Evolutionary conservation across 2,329 filamentous ascomycete genomes (phyloP), one percentile per base, ranked within the genome.

Genomic region (Endocalyx cinctus): DNA sequence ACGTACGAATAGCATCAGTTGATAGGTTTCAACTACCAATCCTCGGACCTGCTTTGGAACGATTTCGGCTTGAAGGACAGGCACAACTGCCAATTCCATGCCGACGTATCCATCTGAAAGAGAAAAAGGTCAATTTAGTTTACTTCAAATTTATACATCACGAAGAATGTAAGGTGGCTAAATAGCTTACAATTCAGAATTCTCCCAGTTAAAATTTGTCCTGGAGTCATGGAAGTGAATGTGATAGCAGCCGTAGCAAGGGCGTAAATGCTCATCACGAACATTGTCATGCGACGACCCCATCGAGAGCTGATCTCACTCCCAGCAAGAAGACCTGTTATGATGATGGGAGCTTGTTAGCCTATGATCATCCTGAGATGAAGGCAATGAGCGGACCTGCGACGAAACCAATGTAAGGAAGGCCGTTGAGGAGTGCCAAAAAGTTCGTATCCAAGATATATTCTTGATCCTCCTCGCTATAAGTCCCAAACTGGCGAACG

Each of bases 51-150:
- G 29, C 5, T 42, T 39, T 0, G 57, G 58, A 1, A 51, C 47
- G 17, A 60, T 45, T 41, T 62, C 60, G 1, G 57, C 57, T 33
- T 61, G 57, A 10, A 52, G 57, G 0, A 54, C 48, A 0, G 62
- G 63, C 0, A 63, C 55, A 3, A 58, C 44, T 1, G 62, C 53
- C 8, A 64, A 48, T 37, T 64, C 61, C 52, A 62, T 63, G 11
- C 60, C 62, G 19, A 63, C 48, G 29, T 64, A 64, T 14, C 58
- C 31, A 31, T 7, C 25, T 27, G 7, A 27, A 14, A 8, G 7
- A 14, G 13, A 14, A 14, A 7, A n/a, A n/a, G n/a, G n/a, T n/a
- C n/a, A n/a, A n/a, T n/a, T n/a, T n/a, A n/a, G n/a, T n/a, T n/a
- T n/a, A n/a, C n/a, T n/a, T n/a, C n/a, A n/a, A n/a, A n/a, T n/a